Evolutionary conservation across 495 filamentous ascomycete species (phyloP).

Genomic region (Lindgomyces ingoldianus): DNA sequence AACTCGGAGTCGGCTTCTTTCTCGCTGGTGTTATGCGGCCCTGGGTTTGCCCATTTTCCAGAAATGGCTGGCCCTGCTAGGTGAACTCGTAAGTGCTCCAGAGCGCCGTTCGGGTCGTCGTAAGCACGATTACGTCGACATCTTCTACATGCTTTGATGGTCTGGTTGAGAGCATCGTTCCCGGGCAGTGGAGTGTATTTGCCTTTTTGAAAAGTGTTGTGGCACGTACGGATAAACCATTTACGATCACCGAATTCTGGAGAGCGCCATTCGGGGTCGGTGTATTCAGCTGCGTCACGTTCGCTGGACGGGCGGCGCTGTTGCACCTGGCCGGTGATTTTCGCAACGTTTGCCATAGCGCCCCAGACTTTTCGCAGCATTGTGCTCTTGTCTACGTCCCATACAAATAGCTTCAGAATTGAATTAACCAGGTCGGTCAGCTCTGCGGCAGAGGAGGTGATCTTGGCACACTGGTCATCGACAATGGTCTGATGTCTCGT

Average conservation of each 20-base stretch:
- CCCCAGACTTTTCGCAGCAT: constrained; percentile 27
- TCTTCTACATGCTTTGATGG: constrained; percentile 4
- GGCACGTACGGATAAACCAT: constrained; percentile 1
- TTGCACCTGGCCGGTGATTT: neutral
- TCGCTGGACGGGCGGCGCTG: neutral
- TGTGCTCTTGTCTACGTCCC: constrained; percentile 12
- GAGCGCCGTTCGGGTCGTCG: constrained; percentile 2
- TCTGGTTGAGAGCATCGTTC: neutral
- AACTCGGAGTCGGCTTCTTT: neutral
- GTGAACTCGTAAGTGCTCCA: constrained; percentile 11
- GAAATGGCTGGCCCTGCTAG: neutral
- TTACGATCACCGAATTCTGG: neutral
- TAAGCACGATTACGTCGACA: constrained; percentile 3
- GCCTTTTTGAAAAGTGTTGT: neutral
- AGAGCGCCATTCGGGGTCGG: neutral
- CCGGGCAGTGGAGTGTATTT: neutral
- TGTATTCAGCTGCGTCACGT: constrained; percentile 10
- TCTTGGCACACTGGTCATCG: neutral
- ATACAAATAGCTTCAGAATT: constrained; percentile 23
- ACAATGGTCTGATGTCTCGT: constrained; percentile 13
- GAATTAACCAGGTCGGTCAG: constrained; percentile 1
- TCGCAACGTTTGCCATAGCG: constrained; percentile 10
- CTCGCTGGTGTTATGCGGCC: too few species aligned
- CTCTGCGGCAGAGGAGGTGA: neutral
- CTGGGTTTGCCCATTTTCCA: too few species aligned